Evolutionary conservation across 2,329 filamentous ascomycete species (phyloP).

Genomic region (Pseudovirgaria hyperparasitica): DNA sequence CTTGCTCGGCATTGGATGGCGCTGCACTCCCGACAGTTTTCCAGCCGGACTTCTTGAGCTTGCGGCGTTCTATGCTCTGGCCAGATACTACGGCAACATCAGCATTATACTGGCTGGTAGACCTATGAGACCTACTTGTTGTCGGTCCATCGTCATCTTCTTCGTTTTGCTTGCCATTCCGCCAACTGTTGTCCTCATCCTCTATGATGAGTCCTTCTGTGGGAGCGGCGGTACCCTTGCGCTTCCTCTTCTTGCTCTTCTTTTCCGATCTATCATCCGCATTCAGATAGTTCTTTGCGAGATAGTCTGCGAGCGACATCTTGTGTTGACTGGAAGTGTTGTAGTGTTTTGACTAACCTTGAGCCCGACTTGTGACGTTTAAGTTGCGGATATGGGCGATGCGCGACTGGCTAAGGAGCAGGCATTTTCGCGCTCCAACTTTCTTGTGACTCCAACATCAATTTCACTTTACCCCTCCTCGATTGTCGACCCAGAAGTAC

Average conservation of each 20-base stretch:
- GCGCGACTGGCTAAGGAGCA: no score
- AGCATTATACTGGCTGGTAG: background rate
- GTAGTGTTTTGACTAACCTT: constrained; percentile 3
- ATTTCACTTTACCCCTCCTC: no score
- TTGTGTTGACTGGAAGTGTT: constrained; percentile 6
- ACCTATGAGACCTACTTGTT: constrained; percentile 19
- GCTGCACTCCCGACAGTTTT: constrained; percentile 49
- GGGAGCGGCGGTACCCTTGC: constrained; percentile 25
- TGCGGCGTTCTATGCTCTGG: constrained; percentile 45
- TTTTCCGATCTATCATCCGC: constrained; percentile 39
- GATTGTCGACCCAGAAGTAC: no score
- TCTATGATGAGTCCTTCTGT: constrained; percentile 31
- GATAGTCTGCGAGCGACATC: constrained; percentile 67
- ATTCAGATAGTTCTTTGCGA: constrained; percentile 82
- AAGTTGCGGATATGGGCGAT: background rate
- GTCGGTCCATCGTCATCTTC: constrained; percentile 43
- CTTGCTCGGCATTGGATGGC: constrained; percentile 41
- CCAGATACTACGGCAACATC: constrained; percentile 11
- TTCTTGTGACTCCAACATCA: no score
- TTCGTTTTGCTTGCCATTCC: constrained; percentile 36
- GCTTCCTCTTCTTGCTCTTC: constrained; percentile 41
- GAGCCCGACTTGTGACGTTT: background rate
- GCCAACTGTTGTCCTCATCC: constrained; percentile 42
- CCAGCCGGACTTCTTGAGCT: constrained; percentile 59
- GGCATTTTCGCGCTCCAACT: no score